Evolutionary conservation across 805 yeast species (phyloP).

Genomic region (Candida xyloterini): DNA sequence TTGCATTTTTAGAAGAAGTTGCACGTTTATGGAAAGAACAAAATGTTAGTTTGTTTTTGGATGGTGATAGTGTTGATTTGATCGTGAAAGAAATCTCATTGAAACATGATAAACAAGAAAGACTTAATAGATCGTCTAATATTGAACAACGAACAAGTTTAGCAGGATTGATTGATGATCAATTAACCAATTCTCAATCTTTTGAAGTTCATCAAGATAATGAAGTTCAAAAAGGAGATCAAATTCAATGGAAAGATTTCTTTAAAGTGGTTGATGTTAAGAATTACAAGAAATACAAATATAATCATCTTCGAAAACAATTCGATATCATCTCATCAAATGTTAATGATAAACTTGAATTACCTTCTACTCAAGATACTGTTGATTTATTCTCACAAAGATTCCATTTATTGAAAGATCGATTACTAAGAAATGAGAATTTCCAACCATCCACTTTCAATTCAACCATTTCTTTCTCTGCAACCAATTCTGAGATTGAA

Average conservation of each 20-base stretch:
- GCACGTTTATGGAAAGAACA: slow-evolving; percentile 86
- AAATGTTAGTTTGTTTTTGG: slow-evolving; percentile 82
- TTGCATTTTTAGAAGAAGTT: slow-evolving; percentile 66
- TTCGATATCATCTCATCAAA: slow-evolving; percentile 40
- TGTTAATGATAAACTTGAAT: slow-evolving; percentile 9
- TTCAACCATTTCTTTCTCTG: slow-evolving; percentile 42
- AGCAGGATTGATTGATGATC: slow-evolving; percentile 1
- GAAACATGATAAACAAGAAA: slow-evolving; percentile 17
- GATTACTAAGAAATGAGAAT: slow-evolving; percentile 70
- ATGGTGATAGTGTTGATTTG: slow-evolving; percentile 62
- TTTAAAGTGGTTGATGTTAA: slow-evolving; percentile 63
- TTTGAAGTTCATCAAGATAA: slow-evolving; percentile 18
- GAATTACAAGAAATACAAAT: slow-evolving; percentile 61
- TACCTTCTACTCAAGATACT: slow-evolving; percentile 28
- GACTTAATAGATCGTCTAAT: slow-evolving; percentile 8
- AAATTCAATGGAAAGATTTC: slow-evolving; percentile 67
- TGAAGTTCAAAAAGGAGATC: slow-evolving; percentile 5
- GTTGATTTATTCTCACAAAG: slow-evolving; percentile 49
- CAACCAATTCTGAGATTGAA: slow-evolving; percentile 17
- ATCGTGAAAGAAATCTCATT: slow-evolving; percentile 54
- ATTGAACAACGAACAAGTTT: background rate
- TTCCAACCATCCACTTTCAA: slow-evolving; percentile 55
- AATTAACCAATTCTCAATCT: background rate
- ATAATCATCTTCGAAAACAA: slow-evolving; percentile 60
- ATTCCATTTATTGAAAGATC: slow-evolving; percentile 62